Percentiles rank a stretch among this genome's conserved stretches.
Conservation (phyloP, 441 rosid genomes). For the Gossypium laxum region DNA sequence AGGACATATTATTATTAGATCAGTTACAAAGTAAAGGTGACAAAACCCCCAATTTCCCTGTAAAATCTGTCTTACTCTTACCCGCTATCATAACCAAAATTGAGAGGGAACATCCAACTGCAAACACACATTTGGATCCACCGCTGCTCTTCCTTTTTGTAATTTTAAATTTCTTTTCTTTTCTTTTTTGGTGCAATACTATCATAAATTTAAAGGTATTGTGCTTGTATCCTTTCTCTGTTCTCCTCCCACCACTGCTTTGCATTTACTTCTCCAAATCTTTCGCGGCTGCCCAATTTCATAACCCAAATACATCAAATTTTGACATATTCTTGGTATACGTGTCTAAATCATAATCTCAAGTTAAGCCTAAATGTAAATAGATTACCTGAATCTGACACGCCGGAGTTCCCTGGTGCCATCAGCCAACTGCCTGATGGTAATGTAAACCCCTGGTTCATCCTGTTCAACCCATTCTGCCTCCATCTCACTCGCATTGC, state of each 20-base stretch:
- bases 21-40: not conserved
- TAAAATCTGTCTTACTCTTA: not conserved
- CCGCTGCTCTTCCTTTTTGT: not conserved
- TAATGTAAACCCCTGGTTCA: slow-evolving; percentile 90
- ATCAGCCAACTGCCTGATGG: slow-evolving; percentile 75
- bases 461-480: slow-evolving; percentile 89
- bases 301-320: not conserved
- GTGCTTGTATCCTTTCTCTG: slow-evolving; percentile 92
- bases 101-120: slow-evolving; percentile 21
- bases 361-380: not conserved
- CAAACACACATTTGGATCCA: not conserved
- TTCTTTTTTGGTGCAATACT: too few relatives aligned
- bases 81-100: slow-evolving; percentile 17
- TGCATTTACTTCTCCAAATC: slow-evolving; percentile 82
- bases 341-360: too few relatives aligned
- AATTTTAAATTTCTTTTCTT: not conserved
- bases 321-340: too few relatives aligned
- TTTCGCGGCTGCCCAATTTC: slow-evolving; percentile 59
- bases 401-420: slow-evolving; percentile 95
- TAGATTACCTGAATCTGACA: slow-evolving; percentile 81
- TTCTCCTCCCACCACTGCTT: slow-evolving; percentile 97
- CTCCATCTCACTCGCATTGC: slow-evolving; percentile 89
- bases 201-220: slow-evolving; percentile 48
- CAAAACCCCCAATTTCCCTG: not conserved
- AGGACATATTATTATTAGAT: not conserved